phyloP scores from a whole-genome alignment of 495 filamentous ascomycete species.

The Tuber brumale region DNA sequence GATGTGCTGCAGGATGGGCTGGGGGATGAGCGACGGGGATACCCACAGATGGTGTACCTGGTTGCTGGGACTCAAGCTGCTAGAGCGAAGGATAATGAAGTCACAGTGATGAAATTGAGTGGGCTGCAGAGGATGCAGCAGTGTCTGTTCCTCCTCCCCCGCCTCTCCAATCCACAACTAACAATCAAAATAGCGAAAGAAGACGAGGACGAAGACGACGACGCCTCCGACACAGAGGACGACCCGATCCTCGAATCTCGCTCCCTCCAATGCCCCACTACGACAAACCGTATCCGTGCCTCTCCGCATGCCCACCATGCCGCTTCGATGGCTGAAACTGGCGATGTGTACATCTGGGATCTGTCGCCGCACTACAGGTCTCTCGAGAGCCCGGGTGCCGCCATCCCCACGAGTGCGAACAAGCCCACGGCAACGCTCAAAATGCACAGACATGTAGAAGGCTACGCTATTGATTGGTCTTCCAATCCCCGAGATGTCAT shows the following conservation, averaged over 20 bases:
- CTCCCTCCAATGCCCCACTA: constrained; percentile 73
- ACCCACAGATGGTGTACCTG: constrained; percentile 87
- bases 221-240: constrained; percentile 68
- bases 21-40: constrained; percentile 81
- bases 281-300: constrained; percentile 84
- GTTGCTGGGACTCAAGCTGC: constrained; percentile 92
- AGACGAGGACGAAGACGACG: constrained; percentile 64
- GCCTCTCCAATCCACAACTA: not conserved
- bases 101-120: constrained; percentile 93
- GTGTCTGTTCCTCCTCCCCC: constrained; percentile 31
- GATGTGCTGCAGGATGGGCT: constrained; percentile 84
- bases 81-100: constrained; percentile 74
- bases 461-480: constrained; percentile 94
- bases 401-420: constrained; percentile 69
- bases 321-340: constrained; percentile 83
- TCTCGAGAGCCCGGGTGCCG: constrained; percentile 79
- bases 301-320: constrained; percentile 65
- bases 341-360: constrained; percentile 85
- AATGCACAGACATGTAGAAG: constrained; percentile 78
- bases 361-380: constrained; percentile 76
- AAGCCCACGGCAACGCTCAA: constrained; percentile 79
- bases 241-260: constrained; percentile 93
- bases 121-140: constrained; percentile 78
- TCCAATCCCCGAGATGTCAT: constrained; percentile 60
- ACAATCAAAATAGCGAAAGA: constrained; percentile 51